A percentile compares a stretch with the other conserved stretches of the same genome.
These are phyloP conservation scores for Solanum chmielewskii DNA, from an alignment of 257 asterid genomes.

Conservation along the genomic window DNA sequence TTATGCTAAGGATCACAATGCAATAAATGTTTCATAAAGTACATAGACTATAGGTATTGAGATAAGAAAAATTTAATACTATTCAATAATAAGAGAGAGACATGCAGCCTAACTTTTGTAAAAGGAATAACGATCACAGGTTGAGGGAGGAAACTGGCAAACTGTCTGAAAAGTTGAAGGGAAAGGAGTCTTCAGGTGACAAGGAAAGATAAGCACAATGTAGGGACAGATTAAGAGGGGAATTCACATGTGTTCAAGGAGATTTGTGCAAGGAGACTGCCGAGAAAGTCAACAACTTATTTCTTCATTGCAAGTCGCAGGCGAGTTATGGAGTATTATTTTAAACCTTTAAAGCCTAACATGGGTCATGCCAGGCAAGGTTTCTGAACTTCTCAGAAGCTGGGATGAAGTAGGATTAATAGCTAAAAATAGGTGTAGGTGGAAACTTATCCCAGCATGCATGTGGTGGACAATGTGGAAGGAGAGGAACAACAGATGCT, in stretches of 20 bases:
- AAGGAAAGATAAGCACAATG: background rate
- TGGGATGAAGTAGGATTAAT: background rate
- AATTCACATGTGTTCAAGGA: background rate
- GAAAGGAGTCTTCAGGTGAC: background rate
- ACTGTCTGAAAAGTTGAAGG: background rate
- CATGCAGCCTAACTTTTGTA: background rate
- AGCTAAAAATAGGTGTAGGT: background rate
- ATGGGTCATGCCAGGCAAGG: background rate
- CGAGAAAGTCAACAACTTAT: background rate
- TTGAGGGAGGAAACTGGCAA: background rate
- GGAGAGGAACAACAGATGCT: background rate
- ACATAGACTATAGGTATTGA: background rate
- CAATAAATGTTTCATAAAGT: background rate
- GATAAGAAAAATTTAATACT: background rate
- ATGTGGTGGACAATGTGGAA: background rate
- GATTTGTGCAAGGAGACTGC: background rate
- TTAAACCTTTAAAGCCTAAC: background rate
- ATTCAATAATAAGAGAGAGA: background rate
- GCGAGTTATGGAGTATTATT: background rate
- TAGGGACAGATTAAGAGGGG: background rate
- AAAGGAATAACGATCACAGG: background rate
- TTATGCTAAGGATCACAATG: background rate
- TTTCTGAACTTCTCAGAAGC: background rate
- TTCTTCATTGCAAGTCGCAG: background rate
- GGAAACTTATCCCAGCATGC: background rate